Conservation (phyloP, 2,329 filamentous ascomycete species). For the Colletotrichum scovillei region DNA sequence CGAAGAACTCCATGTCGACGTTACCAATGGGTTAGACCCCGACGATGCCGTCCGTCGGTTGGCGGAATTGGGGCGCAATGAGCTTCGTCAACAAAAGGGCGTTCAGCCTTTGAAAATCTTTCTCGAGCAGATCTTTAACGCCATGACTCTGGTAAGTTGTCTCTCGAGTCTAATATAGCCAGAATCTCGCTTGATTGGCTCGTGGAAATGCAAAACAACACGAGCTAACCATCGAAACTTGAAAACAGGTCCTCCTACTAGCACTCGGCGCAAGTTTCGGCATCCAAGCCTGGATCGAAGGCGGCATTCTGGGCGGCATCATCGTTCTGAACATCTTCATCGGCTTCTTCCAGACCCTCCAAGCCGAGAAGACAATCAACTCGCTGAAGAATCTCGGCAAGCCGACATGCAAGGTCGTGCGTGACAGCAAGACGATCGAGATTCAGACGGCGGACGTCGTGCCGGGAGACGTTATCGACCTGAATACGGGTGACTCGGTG, state of each 20-base stretch:
- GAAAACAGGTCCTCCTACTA: constrained; percentile 52
- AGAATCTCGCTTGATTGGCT: too few relatives aligned
- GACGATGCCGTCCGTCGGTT: constrained; percentile 62
- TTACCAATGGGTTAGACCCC: constrained; percentile 64
- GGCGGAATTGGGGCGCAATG: constrained; percentile 51
- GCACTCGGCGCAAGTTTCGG: constrained; percentile 63
- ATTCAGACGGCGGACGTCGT: constrained; percentile 59
- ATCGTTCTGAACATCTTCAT: constrained; percentile 64
- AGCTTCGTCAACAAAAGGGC: too few relatives aligned
- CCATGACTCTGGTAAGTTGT: too few relatives aligned
- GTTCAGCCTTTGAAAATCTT: too few relatives aligned
- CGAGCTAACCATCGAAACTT: too few relatives aligned
- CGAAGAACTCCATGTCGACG: constrained; percentile 62
- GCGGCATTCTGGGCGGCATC: constrained; percentile 62
- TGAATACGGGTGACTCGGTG: constrained; percentile 59
- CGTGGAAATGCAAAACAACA: too few relatives aligned
- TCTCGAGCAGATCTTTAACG: too few relatives aligned
- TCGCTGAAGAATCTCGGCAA: constrained; percentile 60
- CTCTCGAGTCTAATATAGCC: too few relatives aligned
- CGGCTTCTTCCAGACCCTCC: constrained; percentile 65
- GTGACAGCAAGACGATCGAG: constrained; percentile 54
- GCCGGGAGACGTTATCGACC: constrained; percentile 67
- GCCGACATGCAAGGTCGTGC: constrained; percentile 60
- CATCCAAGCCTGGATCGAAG: constrained; percentile 64
- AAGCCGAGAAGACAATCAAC: constrained; percentile 65